Evolutionary conservation across 495 filamentous ascomycete genomes (phyloP).

Genomic region (Bathelium albidoporum): DNA sequence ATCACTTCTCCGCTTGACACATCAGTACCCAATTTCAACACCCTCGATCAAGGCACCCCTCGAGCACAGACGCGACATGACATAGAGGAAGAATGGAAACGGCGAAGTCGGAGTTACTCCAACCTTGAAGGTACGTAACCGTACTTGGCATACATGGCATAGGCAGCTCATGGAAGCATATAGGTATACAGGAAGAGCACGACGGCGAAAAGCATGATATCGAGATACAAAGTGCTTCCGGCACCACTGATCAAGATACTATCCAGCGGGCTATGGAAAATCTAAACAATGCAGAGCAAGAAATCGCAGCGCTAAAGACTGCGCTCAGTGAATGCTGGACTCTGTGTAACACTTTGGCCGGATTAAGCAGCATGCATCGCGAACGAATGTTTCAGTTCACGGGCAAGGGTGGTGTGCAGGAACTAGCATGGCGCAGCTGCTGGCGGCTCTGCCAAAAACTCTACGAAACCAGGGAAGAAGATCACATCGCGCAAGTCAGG

Average conservation of each 20-base stretch:
- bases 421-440: slow-evolving; percentile 82
- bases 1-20: not conserved
- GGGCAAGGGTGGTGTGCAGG: slow-evolving; percentile 61
- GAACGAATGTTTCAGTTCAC: slow-evolving; percentile 62
- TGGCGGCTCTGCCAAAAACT: slow-evolving; percentile 84
- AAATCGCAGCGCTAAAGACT: slow-evolving; percentile 60
- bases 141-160: slow-evolving; percentile 21
- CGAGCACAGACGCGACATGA: slow-evolving; percentile 70
- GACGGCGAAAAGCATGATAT: slow-evolving; percentile 10
- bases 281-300: slow-evolving; percentile 45
- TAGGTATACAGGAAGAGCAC: slow-evolving; percentile 20
- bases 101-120: slow-evolving; percentile 35
- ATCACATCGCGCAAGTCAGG: slow-evolving; percentile 58
- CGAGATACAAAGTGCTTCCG: slow-evolving; percentile 16
- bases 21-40: slow-evolving; percentile 34
- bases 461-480: slow-evolving; percentile 68
- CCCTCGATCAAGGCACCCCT: slow-evolving; percentile 62
- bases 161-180: slow-evolving; percentile 4
- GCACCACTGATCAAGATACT: slow-evolving; percentile 15
- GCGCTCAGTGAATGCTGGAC: slow-evolving; percentile 90
- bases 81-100: slow-evolving; percentile 44
- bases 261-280: slow-evolving; percentile 24
- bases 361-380: slow-evolving; percentile 73
- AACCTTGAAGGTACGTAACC: slow-evolving; percentile 60
- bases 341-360: slow-evolving; percentile 80